Evolutionary conservation across 2,329 filamentous ascomycete genomes (phyloP), one percentile per base, ranked within the genome.

Genomic region (Penicillium crustosum): DNA sequence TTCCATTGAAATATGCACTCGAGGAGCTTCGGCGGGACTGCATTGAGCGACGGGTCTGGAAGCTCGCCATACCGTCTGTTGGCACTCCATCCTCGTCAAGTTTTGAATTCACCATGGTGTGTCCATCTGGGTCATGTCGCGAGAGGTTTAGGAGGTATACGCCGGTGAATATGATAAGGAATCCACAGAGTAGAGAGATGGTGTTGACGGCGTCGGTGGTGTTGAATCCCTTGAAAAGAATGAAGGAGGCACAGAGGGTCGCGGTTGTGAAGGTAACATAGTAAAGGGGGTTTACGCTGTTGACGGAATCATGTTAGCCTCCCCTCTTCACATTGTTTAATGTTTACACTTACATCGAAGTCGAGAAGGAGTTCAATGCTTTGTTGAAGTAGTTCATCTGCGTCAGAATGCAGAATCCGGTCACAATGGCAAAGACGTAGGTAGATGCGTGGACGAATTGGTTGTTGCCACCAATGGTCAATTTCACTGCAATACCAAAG

Each of bases 361-460:
- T 97, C 31, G 91, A 93, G 78, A 97, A 99, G 70, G 95, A 92
- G 75, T 91, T 95, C 59, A 99, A 80, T 8, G 94, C 94, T 78
- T 99, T 99, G 82, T 99, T 99, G 78, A 99, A 96, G 77, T 99
- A 99, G 77, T 99, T 99, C 94, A 99, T 97, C 81, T 99, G 94
- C 9, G 93, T 97, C 66, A 99, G 76, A 72, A 99, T 97, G 80
- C 94, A 99, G 63, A 97, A 91, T 3, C 83, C 82, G 0, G 93
- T 94, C 64, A 97, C 86, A 65, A 99, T 97, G 77, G 93, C 88
- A 75, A 99, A 99, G 62, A 97, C 93, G 69, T 99, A 99, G 59
- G 95, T 99, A 49, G 92, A 96, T 2, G 95, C 91, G 68, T 96
- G 91, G 6, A 86, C 86, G 75, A 99, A 97, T 76, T 99, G 94